Evolutionary conservation across 495 filamentous ascomycete species (phyloP), one percentile per base, ranked within the genome.

Genomic region (Stereocaulon alpinum): DNA sequence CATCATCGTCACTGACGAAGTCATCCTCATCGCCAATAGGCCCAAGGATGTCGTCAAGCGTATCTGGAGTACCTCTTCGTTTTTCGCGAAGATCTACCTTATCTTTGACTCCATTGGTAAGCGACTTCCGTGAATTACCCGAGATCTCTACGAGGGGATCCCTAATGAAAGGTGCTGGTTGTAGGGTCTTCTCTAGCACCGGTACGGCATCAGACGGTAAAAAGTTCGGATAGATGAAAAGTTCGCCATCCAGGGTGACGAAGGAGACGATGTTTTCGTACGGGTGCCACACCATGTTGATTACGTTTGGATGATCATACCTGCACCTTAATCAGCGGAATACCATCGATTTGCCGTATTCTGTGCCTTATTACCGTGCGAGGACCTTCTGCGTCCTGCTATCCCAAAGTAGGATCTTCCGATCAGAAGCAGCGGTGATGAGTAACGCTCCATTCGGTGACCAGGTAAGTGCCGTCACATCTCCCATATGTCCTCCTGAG

Each of bases 1-100:
- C 91, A 66, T 98, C 93, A 64, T 98, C 93, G 70, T 98, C 92
- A 1, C 87, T 84, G 2, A 98, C 86, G 67, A 96, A 98, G 64
- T 87, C 90, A 37, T 86, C 86, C 6, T 75, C 77, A 22, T 76
- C 74, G 58, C 72, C 72, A 14, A 34, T 71, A 1, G 69, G 70
- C 20, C 74, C 77, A 2, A 80, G 69, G 20, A 82, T 74, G 59
- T 82, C 81, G 68, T 86, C 84, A 11, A 86, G 65, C 6, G 82
- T 80, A 61, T 85, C 81, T 0, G 76, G 78, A 4, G 77, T 76
- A 6, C 76, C 76, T 47, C 70, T 64, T 62, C 77, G 70, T 54
- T 65, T 64, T 45, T 12, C 22, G 58, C 58, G 76, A 69, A 55
- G 72, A 69, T 70, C 73, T 58, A 61, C 72, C 59, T 64, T 63